Evolutionary conservation across 345 rosid genomes (phyloP).

Genomic region (Hypericum perforatum): DNA sequence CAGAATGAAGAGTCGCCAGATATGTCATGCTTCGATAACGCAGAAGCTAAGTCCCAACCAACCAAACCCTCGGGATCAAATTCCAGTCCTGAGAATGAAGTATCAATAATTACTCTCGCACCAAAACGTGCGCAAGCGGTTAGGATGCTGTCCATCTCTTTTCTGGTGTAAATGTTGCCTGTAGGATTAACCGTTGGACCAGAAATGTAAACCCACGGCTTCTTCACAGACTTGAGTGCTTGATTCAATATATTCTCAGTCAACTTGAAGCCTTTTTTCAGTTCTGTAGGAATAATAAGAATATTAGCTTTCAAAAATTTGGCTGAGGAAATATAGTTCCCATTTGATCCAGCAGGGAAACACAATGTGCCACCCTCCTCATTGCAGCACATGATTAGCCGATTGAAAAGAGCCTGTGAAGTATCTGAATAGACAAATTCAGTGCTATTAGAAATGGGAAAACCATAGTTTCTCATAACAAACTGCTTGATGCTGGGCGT

Average conservation of each 20-base stretch:
- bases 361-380: slow-evolving; percentile 86
- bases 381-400: slow-evolving; percentile 67
- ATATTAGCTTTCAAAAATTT: slow-evolving; percentile 61
- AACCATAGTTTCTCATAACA: slow-evolving; percentile 51
- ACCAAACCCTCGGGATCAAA: slow-evolving; percentile 45
- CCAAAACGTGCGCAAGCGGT: slow-evolving; percentile 60
- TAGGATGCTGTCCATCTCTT: slow-evolving; percentile 57
- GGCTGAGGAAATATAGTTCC: slow-evolving; percentile 71
- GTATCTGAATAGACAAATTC: slow-evolving; percentile 67
- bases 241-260: slow-evolving; percentile 38
- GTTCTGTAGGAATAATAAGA: slow-evolving; percentile 42
- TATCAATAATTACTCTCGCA: slow-evolving; percentile 76
- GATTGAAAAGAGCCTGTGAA: slow-evolving; percentile 63
- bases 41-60: slow-evolving; percentile 50
- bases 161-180: slow-evolving; percentile 61
- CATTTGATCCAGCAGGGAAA: slow-evolving; percentile 80
- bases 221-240: slow-evolving; percentile 43
- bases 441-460: slow-evolving; percentile 40
- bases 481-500: slow-evolving; percentile 56
- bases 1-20: slow-evolving; percentile 37
- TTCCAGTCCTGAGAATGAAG: slow-evolving; percentile 87
- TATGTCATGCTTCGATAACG: slow-evolving; percentile 36
- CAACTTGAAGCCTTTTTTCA: slow-evolving; percentile 56
- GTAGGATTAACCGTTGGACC: slow-evolving; percentile 91
- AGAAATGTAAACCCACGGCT: slow-evolving; percentile 85